Evolutionary conservation across 345 rosid species (phyloP).

Genomic region (Citrus reticulata): DNA sequence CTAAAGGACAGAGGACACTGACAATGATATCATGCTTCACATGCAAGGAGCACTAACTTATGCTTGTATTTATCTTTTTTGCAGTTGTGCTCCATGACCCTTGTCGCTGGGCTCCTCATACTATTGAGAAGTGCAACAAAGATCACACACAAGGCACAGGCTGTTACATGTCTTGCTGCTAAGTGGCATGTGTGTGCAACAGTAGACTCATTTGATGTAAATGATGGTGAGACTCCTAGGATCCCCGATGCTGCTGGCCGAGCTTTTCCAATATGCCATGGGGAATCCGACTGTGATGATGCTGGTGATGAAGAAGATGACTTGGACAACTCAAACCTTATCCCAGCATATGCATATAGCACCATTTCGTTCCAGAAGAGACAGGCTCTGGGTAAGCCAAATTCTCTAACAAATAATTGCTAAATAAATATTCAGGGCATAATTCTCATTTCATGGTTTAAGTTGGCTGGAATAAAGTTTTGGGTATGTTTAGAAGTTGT

Average conservation of each 20-base stretch:
- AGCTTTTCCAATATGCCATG: slow-evolving; percentile 15
- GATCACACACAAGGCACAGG: slow-evolving; percentile 93
- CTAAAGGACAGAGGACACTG: not conserved
- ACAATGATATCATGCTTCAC: not conserved
- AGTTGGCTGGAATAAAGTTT: not conserved
- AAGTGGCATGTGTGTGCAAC: slow-evolving; percentile 96
- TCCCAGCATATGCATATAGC: slow-evolving; percentile 66
- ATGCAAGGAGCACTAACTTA: not conserved
- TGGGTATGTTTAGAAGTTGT: not conserved
- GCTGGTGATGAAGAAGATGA: slow-evolving; percentile 85
- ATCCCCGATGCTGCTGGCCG: slow-evolving; percentile 10
- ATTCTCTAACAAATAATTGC: not conserved
- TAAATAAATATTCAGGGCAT: not conserved
- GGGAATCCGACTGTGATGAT: slow-evolving; percentile 46
- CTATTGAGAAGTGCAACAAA: slow-evolving; percentile 79
- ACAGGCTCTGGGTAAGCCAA: slow-evolving; percentile 72
- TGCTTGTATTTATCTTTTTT: not conserved
- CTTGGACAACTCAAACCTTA: slow-evolving; percentile 58
- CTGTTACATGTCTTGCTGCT: slow-evolving; percentile 80
- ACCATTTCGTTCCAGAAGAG: slow-evolving; percentile 89
- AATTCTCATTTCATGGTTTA: not conserved
- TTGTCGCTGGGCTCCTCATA: slow-evolving; percentile 60
- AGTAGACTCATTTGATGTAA: slow-evolving; percentile 54
- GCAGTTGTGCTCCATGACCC: slow-evolving; percentile 80
- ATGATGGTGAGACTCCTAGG: slow-evolving; percentile 72